Percentiles rank a stretch among this genome's conserved stretches.
Conservation (phyloP, 352 stramenopile species). For the Aphanomyces cochlioides region DNA sequence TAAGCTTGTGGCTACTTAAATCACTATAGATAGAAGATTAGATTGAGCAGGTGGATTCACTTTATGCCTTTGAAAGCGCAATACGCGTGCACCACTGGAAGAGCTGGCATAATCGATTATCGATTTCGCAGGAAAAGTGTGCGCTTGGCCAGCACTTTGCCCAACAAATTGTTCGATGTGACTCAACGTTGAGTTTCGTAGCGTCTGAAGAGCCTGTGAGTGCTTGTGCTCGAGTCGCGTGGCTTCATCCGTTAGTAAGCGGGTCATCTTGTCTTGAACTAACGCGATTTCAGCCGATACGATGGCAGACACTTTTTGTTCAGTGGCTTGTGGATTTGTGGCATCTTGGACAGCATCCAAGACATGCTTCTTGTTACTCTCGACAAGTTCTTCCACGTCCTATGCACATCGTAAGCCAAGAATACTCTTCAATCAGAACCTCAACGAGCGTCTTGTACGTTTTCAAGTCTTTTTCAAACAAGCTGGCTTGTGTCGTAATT, state of each 20-base stretch:
- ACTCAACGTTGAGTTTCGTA: background rate
- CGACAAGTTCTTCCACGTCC: constrained; percentile 16
- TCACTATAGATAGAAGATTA: constrained; percentile 38
- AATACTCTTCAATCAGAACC: background rate
- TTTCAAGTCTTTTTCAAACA: constrained; percentile 1
- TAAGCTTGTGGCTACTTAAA: constrained; percentile 45
- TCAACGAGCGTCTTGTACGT: background rate
- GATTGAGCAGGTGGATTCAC: too few relatives aligned
- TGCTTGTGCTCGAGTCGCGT: background rate
- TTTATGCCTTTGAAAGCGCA: constrained; percentile 51
- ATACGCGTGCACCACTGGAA: constrained; percentile 33
- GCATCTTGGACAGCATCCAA: background rate
- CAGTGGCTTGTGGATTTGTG: background rate
- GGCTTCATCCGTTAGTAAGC: background rate
- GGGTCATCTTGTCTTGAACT: background rate
- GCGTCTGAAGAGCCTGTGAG: background rate
- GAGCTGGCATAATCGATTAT: constrained; percentile 18
- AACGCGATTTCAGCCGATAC: background rate
- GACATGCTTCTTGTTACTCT: constrained; percentile 6
- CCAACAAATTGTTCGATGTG: background rate
- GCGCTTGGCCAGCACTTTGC: background rate
- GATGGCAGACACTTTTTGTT: background rate
- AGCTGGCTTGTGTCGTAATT: constrained; percentile 5
- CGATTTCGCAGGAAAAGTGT: background rate
- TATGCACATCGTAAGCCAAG: background rate